These are phyloP conservation scores for Pontederia paniculata DNA, from an alignment of 176 grass and related monocot genomes.

Conservation along the genomic window DNA sequence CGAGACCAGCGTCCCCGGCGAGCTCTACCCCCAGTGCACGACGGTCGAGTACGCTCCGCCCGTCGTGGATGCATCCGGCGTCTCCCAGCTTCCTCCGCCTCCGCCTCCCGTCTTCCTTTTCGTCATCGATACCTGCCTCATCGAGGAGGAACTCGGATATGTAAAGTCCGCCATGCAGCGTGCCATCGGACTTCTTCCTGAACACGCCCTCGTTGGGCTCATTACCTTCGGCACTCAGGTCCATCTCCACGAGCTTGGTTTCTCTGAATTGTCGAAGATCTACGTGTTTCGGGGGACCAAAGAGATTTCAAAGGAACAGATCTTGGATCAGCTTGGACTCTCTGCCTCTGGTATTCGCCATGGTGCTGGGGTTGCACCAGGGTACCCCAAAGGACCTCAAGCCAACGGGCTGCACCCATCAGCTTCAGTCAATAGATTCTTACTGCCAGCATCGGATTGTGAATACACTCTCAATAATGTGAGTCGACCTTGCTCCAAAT, in stretches of 20 bases:
- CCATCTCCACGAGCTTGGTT: slow-evolving; percentile 87
- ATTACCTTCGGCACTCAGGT: slow-evolving; percentile 91
- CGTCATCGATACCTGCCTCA: slow-evolving; percentile 89
- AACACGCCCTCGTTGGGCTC: slow-evolving; percentile 80
- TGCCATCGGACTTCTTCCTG: slow-evolving; percentile 65
- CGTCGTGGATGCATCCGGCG: background rate
- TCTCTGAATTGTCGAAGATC: slow-evolving; percentile 89
- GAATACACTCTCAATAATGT: slow-evolving; percentile 82
- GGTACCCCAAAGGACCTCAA: slow-evolving; percentile 51
- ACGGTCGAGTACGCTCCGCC: slow-evolving; percentile 62
- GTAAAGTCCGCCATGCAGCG: slow-evolving; percentile 84
- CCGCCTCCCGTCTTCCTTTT: slow-evolving; percentile 76
- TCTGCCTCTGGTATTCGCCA: slow-evolving; percentile 15
- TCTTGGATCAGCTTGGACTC: slow-evolving; percentile 93
- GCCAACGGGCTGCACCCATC: slow-evolving; percentile 48
- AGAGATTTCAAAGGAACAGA: slow-evolving; percentile 90
- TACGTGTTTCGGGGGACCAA: slow-evolving; percentile 93
- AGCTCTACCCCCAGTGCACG: slow-evolving; percentile 78
- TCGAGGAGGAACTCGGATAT: slow-evolving; percentile 91
- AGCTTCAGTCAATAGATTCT: slow-evolving; percentile 56
- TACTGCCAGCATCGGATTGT: slow-evolving; percentile 81
- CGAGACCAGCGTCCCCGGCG: slow-evolving; percentile 73
- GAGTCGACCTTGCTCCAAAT: slow-evolving; percentile 7
- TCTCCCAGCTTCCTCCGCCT: slow-evolving; percentile 13
- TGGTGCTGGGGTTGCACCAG: slow-evolving; percentile 19